Evolutionary conservation across 73 alveolate species (phyloP), one percentile per base, ranked within the genome.

Genomic region (Blepharisma japonicum): DNA sequence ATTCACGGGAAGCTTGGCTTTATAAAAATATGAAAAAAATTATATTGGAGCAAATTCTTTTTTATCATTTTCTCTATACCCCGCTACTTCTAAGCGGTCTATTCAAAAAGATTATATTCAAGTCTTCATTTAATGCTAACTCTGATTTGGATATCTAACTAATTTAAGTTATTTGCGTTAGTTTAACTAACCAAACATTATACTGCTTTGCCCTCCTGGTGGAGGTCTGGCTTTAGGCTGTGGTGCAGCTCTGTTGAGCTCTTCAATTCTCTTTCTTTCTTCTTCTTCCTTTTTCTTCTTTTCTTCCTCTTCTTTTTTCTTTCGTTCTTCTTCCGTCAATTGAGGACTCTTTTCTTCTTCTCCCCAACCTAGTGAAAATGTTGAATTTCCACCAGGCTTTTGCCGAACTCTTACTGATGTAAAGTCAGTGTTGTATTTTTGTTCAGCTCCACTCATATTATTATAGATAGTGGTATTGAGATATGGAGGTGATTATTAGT

Each of bases 231-330:
- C 47, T 25, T 61, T 61, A 4, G 14, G 14, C n/a, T n/a, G 18
- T 14, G 27, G n/a, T 25, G 47, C 23, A 1, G 74, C 74, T 20
- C 23, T 39, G 23, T 61, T 39, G 18, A 61, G 46, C 23, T 61
- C 74, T 25, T 61, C 74, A 2, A 14, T 2, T 20, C 47, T 39
- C 47, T 61, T 61, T 5, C 5, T 61, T 20, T 61, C 74, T 61
- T 61, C 74, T 61, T 61, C 74, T 39, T 61, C 74, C 74, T 61
- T 61, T 25, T 61, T 61, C 74, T 61, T 61, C 46, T 61, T 61
- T 25, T 61, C 74, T 14, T n/a, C 74, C 23, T 61, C 74, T 25
- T 61, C 74, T 61, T 39, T 14, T 61, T 61, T 61, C 46, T 9
- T n/a, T 9, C 74, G 38, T 61, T 61, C 74, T 61, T 61, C 74